Evolutionary conservation across 2,329 filamentous ascomycete species (phyloP), one percentile per base, ranked within the genome.

Genomic region (Penicillium sp.): DNA sequence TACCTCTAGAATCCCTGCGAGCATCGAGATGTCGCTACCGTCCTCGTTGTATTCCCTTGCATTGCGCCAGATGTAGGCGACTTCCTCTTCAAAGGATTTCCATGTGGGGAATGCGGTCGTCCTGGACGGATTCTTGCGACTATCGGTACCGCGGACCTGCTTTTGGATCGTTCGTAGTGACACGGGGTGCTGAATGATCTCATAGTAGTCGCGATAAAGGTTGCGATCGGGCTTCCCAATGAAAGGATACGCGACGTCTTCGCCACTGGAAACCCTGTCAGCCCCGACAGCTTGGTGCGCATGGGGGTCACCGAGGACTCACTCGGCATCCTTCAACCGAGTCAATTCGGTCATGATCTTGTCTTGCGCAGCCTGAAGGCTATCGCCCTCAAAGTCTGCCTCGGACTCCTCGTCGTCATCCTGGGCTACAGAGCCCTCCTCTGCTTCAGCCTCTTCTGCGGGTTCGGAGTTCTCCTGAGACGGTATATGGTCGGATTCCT

Each of bases 41-140:
- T 97, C 93, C 76, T 97, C 92, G 68, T 97, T 97, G 81, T 94
- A 97, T 62, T 89, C 89, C 71, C 88, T 90, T 0, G 93, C 92
- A 76, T 97, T 97, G 53, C 85, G 85, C 93, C 93, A 97, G 47
- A 97, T 88, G 56, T 91, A 84, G 70, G 88, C 91, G 13, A 91
- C 84, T 71, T 91, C 91, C 58, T 93, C 88, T 74, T 92, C 92
- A 67, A 97, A 92, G 0, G 88, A 85, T 60, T 88, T 85, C 93
- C 93, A 97, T 55, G 82, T 90, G 75, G 92, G 93, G 78, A 93
- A 92, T 53, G 92, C 88, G 53, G 89, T 89, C 28, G 79, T 74
- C 12, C 80, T 82, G 3, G 84, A 84, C 7, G 86, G 83, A 28
- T 87, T 85, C 45, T 86, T 85, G 49, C 90, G 86, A 24, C 90